Base-by-base conservation (phyloP, 169 alveolate genomes). In the Eimeria mitis region DNA sequence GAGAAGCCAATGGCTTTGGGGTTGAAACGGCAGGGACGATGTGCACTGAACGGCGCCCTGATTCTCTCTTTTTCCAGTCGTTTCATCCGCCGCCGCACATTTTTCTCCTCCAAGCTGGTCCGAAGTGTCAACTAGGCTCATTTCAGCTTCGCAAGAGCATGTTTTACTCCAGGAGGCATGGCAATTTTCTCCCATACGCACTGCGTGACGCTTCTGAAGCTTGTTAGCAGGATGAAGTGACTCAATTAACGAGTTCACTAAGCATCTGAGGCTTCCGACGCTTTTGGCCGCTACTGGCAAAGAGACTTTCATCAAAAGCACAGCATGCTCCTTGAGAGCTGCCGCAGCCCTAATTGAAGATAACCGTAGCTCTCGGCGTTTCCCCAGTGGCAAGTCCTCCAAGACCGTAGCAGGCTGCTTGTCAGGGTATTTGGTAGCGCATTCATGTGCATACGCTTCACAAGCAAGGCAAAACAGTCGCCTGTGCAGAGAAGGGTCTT, bases 361-460 rank as follows among this genome's bases (percentile, higher is more conserved):
- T 28, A 87, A 71, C 34, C 92, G 40, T 54, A 87, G 83, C 21
- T 87, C 92, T 34, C 92, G 92, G 65, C 92, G 65, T 52, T 40
- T 87, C n/a, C 65, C 92, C 44, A 87, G 21, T n/a, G 92, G 92
- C 83, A 87, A 63, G 9, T 87, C 81, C 63, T 87, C 83, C 81
- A 87, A 8, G 31, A 63, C 65, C 31, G 44, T 40, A 31, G 81
- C 83, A 5, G 92, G 83, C 25, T 40, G 49, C 37, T 63, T 87
- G 21, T 63, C 83, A 7, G 92, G 81, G 79, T 87, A 87, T 21
- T 40, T 87, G 73, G 61, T 56, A 63, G 92, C 92, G 28, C 81
- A 87, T 23, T 61, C 63, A 14, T 87, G 68, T 1, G 92, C 92
- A 49, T 87, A 87, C 40, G 4, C 83, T 71, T 40, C 44, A 28